Base-by-base conservation (phyloP, 257 asterid genomes). In the Rhazya stricta region DNA sequence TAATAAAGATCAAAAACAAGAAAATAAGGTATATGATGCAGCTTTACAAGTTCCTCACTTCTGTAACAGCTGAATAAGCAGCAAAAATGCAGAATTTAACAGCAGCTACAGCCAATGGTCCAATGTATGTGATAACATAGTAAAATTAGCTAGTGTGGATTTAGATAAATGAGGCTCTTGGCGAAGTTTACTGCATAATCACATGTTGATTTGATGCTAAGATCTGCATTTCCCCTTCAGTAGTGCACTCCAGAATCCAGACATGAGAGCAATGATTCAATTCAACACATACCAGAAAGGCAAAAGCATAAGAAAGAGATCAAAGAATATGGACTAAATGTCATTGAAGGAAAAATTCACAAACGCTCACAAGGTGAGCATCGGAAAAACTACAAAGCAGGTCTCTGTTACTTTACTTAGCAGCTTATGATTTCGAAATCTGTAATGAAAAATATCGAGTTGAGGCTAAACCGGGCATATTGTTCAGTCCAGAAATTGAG, bases 401-500 rank as follows among this genome's bases (percentile, higher is more conserved):
- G 5, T n/a, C 43, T 45, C 29, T 34, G 3, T 50, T 50, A 1
- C 21, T 25, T 50, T 34, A 13, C 11, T 77, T 30, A 25, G 46
- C 65, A n/a, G 23, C 42, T 77, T 37, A 29, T 36, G 58, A 62
- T 48, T 56, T 21, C n/a, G 57, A 48, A 76, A 45, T 12, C 6
- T 15, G 53, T 46, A 50, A 56, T n/a, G n/a, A 63, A 69, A 76
- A 16, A 32, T 79, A 41, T 46, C 74, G 16, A 74, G 62, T n/a
- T n/a, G 53, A 57, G 19, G 5, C 78, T 36, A 48, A 57, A 68
- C 71, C 66, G 30, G 30, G 18, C 27, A 34, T 25, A 19, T 39
- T 12, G n/a, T 50, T 53, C 73, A 50, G 75, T 67, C 45, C 51
- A 74, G 71, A 45, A 18, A 21, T 58, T 45, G 70, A 29, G 25